Conservation (phyloP, 2,329 filamentous ascomycete species). For the Pezicula neosporulosa region DNA sequence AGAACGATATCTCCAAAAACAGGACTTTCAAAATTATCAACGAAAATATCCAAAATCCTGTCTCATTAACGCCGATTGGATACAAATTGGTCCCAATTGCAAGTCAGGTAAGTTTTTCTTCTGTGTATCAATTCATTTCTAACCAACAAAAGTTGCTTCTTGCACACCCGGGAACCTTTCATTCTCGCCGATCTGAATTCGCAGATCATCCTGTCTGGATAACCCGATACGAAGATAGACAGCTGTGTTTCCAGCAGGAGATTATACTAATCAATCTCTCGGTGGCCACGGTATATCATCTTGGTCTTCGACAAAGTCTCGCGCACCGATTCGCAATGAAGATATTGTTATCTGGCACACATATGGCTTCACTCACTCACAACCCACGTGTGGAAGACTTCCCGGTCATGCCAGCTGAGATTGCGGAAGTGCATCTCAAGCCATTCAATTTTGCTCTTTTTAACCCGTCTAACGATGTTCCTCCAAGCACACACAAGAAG, state of each 20-base stretch:
- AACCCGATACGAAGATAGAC: constrained; percentile 67
- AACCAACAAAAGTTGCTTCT: constrained; percentile 76
- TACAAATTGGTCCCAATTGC: constrained; percentile 54
- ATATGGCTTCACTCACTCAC: constrained; percentile 85
- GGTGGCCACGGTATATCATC: constrained; percentile 20
- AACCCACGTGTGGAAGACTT: constrained; percentile 88
- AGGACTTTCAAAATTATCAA: constrained; percentile 89
- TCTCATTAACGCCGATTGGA: constrained; percentile 75
- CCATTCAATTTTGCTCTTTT: constrained; percentile 54
- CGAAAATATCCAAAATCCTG: constrained; percentile 72
- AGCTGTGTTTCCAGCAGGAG: constrained; percentile 29
- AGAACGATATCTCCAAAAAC: constrained; percentile 41
- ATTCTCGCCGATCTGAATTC: constrained; percentile 88
- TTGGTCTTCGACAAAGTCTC: constrained; percentile 77
- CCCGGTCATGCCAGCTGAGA: constrained; percentile 81
- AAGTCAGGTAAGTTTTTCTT: neutral
- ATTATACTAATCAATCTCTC: constrained; percentile 28
- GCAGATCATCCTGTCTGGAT: constrained; percentile 84
- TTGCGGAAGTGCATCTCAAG: constrained; percentile 69
- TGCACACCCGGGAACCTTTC: constrained; percentile 76
- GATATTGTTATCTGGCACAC: constrained; percentile 91
- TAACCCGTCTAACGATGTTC: constrained; percentile 55
- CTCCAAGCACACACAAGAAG: constrained; percentile 53
- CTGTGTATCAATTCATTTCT: constrained; percentile 57
- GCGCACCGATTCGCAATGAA: constrained; percentile 76